phyloP scores from a whole-genome alignment of 345 rosid species.

The Angophora floribunda region DNA sequence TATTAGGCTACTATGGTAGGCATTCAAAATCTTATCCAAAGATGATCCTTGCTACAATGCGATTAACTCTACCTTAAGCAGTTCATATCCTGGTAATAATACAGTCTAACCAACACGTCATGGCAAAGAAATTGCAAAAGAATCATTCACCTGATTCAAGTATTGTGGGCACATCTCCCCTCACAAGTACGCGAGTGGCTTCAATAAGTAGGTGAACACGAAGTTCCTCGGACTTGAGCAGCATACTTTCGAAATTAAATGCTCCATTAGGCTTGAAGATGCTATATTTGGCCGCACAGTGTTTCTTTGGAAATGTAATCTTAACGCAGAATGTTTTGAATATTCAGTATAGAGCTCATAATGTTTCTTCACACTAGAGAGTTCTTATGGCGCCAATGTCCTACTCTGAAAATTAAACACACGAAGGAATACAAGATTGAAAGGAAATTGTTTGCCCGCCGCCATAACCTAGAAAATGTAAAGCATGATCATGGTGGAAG shows the following conservation, averaged over 20 bases:
- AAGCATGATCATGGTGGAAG: not conserved
- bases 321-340: constrained; percentile 21
- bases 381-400: not conserved
- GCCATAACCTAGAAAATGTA: not conserved
- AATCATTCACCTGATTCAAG: not conserved
- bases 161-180: not conserved
- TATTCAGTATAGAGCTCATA: not conserved
- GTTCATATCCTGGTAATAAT: not conserved
- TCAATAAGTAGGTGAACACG: not conserved
- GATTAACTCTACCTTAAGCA: not conserved
- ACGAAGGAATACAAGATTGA: not conserved
- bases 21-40: not conserved
- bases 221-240: not conserved
- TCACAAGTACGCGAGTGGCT: not conserved
- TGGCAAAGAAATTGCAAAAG: not conserved
- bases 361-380: not conserved
- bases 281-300: constrained; percentile 37
- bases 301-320: constrained; percentile 41
- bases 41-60: not conserved
- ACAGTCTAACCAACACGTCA: not conserved
- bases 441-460: not conserved
- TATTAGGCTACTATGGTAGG: not conserved
- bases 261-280: constrained; percentile 28
- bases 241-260: constrained; percentile 21
- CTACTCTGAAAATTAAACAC: not conserved